Evolutionary conservation across 306 rosid genomes (phyloP).

Genomic region (Vigna reflexopilosa): DNA sequence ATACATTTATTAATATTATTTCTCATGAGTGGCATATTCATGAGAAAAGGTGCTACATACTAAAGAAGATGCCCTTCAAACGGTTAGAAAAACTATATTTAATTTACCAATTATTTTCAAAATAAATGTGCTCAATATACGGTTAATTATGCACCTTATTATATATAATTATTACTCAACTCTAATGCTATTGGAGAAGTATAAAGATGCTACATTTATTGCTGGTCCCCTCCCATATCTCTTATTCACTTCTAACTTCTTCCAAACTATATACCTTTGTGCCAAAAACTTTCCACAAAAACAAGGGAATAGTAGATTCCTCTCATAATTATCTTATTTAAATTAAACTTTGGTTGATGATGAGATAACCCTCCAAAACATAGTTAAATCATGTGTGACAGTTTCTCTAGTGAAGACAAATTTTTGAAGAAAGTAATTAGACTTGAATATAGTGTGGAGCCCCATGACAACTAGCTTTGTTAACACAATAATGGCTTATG

Average conservation of each 20-base stretch:
- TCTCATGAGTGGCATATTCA: slow-evolving; percentile 36
- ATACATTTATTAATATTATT: background rate
- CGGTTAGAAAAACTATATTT: slow-evolving; percentile 26
- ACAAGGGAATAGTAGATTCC: slow-evolving; percentile 17
- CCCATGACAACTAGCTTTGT: slow-evolving; percentile 33
- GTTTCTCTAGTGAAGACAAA: slow-evolving; percentile 49
- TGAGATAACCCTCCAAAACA: slow-evolving; percentile 1
- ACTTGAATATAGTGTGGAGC: slow-evolving; percentile 26
- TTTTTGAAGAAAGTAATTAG: slow-evolving; percentile 28
- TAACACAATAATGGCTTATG: slow-evolving; percentile 42
- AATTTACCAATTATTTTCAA: slow-evolving; percentile 12
- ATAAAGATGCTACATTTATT: slow-evolving; percentile 33
- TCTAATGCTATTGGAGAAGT: slow-evolving; percentile 17
- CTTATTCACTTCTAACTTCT: slow-evolving; percentile 23
- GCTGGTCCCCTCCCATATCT: slow-evolving; percentile 28
- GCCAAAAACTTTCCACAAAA: slow-evolving; percentile 25
- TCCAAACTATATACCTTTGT: slow-evolving; percentile 27
- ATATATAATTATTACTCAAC: slow-evolving; percentile 7
- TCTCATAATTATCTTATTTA: background rate
- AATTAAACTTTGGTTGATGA: background rate
- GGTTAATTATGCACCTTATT: slow-evolving; percentile 31
- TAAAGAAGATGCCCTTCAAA: slow-evolving; percentile 45
- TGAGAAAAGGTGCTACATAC: slow-evolving; percentile 23
- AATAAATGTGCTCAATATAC: slow-evolving; percentile 17
- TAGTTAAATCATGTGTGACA: slow-evolving; percentile 2